Conservation (phyloP, 2,329 filamentous ascomycete species). For the Monosporascus sp. region DNA sequence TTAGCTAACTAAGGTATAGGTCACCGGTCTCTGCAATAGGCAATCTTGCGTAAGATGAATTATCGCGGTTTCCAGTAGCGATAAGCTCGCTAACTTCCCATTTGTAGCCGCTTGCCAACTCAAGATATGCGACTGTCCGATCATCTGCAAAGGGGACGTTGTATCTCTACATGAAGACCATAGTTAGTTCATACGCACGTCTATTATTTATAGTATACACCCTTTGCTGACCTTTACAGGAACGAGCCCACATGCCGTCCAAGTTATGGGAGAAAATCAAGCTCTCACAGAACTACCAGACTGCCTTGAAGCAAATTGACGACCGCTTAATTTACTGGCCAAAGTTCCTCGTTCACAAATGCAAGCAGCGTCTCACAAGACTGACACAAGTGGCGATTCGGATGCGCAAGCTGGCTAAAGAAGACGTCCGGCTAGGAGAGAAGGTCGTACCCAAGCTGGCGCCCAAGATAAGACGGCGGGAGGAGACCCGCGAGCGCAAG, state of each 20-base stretch:
- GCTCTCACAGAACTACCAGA: constrained; percentile 82
- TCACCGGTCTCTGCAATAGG: constrained; percentile 43
- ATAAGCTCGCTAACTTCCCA: neutral
- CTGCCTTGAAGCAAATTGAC: constrained; percentile 84
- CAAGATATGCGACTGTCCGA: constrained; percentile 86
- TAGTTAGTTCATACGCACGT: constrained; percentile 35
- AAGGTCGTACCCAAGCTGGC: constrained; percentile 82
- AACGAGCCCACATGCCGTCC: constrained; percentile 73
- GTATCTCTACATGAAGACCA: constrained; percentile 96
- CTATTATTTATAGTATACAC: neutral
- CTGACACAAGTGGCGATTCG: constrained; percentile 86
- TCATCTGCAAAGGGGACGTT: constrained; percentile 73
- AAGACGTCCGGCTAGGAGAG: constrained; percentile 87
- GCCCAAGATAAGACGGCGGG: constrained; percentile 77
- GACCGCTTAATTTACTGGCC: constrained; percentile 87
- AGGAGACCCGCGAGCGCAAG: constrained; percentile 71
- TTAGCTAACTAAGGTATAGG: constrained; percentile 21
- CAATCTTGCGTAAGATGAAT: neutral
- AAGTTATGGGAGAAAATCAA: constrained; percentile 95
- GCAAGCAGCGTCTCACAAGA: constrained; percentile 90
- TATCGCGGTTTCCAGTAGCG: neutral
- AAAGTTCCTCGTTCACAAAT: constrained; percentile 88
- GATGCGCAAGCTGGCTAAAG: constrained; percentile 74
- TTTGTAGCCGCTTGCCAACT: constrained; percentile 81
- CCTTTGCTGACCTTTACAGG: constrained; percentile 6